A percentile compares a stretch with the other conserved stretches of the same genome.
These are phyloP conservation scores for Ambrosiella beaveri DNA, from an alignment of 2,329 filamentous ascomycete genomes.

Conservation along the genomic window DNA sequence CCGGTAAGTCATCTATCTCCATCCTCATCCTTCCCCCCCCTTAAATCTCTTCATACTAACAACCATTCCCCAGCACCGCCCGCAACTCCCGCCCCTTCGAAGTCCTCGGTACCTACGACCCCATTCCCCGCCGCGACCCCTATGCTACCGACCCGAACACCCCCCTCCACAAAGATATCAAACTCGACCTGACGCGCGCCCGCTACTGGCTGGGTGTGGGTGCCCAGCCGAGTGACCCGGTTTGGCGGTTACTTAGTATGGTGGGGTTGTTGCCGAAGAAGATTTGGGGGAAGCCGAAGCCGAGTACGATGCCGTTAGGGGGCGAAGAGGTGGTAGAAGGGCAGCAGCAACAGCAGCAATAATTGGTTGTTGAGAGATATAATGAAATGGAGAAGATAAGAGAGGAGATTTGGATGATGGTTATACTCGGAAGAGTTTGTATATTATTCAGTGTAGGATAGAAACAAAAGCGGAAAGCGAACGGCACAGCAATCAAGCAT, in stretches of 20 bases:
- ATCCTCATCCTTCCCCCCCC: background rate
- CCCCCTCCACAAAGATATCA: slow-evolving; percentile 75
- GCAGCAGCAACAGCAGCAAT: background rate
- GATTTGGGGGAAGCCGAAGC: slow-evolving; percentile 11
- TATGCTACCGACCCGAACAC: slow-evolving; percentile 37
- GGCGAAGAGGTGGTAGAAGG: background rate
- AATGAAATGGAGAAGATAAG: no score
- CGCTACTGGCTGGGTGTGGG: slow-evolving; percentile 96
- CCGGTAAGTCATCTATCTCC: slow-evolving; percentile 38
- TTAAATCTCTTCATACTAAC: background rate
- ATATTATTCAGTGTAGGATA: background rate
- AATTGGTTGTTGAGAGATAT: background rate
- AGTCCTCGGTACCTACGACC: slow-evolving; percentile 69
- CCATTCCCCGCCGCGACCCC: slow-evolving; percentile 43
- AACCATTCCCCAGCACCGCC: slow-evolving; percentile 47
- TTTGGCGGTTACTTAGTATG: slow-evolving; percentile 74
- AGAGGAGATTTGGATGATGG: background rate
- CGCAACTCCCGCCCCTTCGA: slow-evolving; percentile 80
- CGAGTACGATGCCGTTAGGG: slow-evolving; percentile 6
- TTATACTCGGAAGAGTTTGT: background rate
- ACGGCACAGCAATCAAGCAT: no score
- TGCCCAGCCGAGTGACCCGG: slow-evolving; percentile 80
- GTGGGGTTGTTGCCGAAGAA: slow-evolving; percentile 26
- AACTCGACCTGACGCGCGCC: slow-evolving; percentile 62
- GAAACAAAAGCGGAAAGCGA: background rate